These are phyloP conservation scores for Trametes coccinea DNA, from an alignment of 768 basidiomycete genomes.

Conservation along the genomic window DNA sequence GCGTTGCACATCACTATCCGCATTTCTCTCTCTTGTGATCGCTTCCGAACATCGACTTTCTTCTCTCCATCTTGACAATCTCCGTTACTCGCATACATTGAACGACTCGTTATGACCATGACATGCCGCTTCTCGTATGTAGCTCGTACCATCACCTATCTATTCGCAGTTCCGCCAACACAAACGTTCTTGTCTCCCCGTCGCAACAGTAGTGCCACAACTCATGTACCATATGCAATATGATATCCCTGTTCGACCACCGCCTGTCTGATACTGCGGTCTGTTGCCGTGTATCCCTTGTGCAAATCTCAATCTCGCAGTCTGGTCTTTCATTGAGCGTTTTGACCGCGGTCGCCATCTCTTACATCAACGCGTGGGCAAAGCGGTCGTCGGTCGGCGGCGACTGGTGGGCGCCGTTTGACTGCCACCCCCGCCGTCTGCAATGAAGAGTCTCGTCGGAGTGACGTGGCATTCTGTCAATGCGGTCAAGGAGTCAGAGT, in stretches of 20 bases:
- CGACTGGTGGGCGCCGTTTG: no score
- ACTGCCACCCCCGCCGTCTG: no score
- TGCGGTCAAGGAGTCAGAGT: no score
- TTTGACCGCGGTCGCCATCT: no score
- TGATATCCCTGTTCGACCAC: conserved; percentile 1
- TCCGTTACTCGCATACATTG: background rate
- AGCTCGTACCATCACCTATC: background rate
- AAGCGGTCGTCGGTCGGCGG: no score
- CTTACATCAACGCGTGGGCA: no score
- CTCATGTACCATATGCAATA: conserved; percentile 16
- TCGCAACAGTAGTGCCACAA: background rate
- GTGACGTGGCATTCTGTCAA: no score
- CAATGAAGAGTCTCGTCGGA: no score
- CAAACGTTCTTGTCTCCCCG: background rate
- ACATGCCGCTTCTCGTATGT: background rate
- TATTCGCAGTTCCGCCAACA: background rate
- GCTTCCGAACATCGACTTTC: background rate
- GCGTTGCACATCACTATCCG: background rate
- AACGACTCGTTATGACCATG: background rate
- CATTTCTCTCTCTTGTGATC: background rate
- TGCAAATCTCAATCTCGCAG: no score
- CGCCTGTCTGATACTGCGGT: no score
- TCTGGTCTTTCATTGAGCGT: no score
- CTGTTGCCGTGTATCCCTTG: no score
- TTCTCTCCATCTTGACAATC: background rate